Conservation (phyloP, 2,329 filamentous ascomycete species). For the Ophiostoma ips region DNA sequence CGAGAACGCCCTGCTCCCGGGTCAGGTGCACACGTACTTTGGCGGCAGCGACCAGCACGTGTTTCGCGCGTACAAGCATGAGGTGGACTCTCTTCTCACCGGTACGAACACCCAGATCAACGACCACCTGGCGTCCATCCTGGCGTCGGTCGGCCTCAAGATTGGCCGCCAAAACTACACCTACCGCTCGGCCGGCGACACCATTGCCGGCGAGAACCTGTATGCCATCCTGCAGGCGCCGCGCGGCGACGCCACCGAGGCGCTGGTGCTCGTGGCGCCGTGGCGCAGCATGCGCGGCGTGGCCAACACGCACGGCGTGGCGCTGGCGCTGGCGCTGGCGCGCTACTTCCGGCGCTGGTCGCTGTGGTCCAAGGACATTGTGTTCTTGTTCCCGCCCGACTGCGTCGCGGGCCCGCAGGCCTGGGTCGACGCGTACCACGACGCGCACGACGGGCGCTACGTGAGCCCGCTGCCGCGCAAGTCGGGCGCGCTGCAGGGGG, state of each 20-base stretch:
- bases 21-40: slow-evolving; percentile 97
- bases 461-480: slow-evolving; percentile 75
- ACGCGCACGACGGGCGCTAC: slow-evolving; percentile 58
- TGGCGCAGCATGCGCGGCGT: slow-evolving; percentile 72
- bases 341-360: slow-evolving; percentile 98
- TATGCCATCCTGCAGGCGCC: slow-evolving; percentile 91
- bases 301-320: slow-evolving; percentile 76
- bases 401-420: slow-evolving; percentile 83
- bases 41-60: slow-evolving; percentile 91
- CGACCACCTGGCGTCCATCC: slow-evolving; percentile 58
- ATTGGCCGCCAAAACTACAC: slow-evolving; percentile 77
- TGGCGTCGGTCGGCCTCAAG: slow-evolving; percentile 71
- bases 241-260: slow-evolving; percentile 89
- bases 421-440: slow-evolving; percentile 96
- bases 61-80: slow-evolving; percentile 77
- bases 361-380: slow-evolving; percentile 97
- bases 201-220: slow-evolving; percentile 70
- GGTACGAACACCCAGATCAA: slow-evolving; percentile 46
- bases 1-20: slow-evolving; percentile 88
- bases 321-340: slow-evolving; percentile 71
- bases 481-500: slow-evolving; percentile 83
- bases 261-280: slow-evolving; percentile 80
- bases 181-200: slow-evolving; percentile 64
- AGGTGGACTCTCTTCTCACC: slow-evolving; percentile 47
- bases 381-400: slow-evolving; percentile 78